Base-by-base conservation (phyloP, 2,329 filamentous ascomycete genomes). In the Boeremia lycopersici region DNA sequence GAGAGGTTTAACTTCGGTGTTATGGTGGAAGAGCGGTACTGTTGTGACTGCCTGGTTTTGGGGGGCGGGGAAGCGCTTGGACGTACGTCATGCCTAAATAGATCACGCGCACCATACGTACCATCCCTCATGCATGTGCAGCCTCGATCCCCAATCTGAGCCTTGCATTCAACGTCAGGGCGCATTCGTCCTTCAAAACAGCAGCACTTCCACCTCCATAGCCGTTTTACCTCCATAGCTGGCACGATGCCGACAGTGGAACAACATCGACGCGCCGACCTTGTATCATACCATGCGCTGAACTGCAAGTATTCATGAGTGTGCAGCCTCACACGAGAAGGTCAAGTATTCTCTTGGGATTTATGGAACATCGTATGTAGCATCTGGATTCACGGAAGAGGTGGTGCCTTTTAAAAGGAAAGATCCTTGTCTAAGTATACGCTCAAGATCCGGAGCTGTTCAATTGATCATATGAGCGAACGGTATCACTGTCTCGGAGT, bases 1-100 rank as follows among this genome's bases (percentile, higher is more conserved):
- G 13, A n/a, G 11, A 30, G 28, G 19, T 48, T n/a, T 28, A 17
- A 15, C 5, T 34, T 34, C 11, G 23, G 33, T 44, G 39, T 15
- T 43, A 28, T 28, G 41, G 39, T 19, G 9, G 39, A 17, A 23
- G 39, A 35, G 17, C 35, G 43, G 25, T 48, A 31, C 38, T 42
- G 42, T 51, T 6, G 29, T 44, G 53, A 36, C 44, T 45, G 39
- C 43, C 53, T 48, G 44, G 36, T 46, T 48, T 34, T 36, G 34
- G 44, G 43, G 39, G 35, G 52, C 30, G 53, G 48, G 53, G 48
- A 10, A 30, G 42, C 29, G 53, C 48, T 26, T 15, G 44, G 48
- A 6, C 39, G 6, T 52, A 55, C 52, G 47, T 56, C 53, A 56
- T 42, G 25, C 23, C n/a, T 13, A 29, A 15, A 23, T 13, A 29